Evolutionary conservation across 306 rosid genomes (phyloP).

Genomic region (Cicer yamashitae): DNA sequence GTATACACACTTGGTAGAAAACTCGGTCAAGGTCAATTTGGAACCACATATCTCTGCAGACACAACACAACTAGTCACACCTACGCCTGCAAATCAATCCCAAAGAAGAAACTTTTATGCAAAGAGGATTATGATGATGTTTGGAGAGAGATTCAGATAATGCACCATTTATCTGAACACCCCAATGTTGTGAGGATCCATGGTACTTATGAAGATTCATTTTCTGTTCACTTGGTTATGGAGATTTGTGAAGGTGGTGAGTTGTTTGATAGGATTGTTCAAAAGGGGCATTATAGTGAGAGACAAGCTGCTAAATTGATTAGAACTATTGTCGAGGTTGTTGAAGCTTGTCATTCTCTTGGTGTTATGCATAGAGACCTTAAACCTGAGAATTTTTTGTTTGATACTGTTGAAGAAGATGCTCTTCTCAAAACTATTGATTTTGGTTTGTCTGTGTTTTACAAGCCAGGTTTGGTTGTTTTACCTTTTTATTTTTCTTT

Average conservation of each 20-base stretch:
- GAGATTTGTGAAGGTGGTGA: slow-evolving; percentile 68
- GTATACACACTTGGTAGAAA: slow-evolving; percentile 53
- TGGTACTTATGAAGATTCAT: slow-evolving; percentile 56
- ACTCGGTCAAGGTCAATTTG: slow-evolving; percentile 66
- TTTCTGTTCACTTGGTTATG: slow-evolving; percentile 60
- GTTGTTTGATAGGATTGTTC: slow-evolving; percentile 59
- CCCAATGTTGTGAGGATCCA: slow-evolving; percentile 58
- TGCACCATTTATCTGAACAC: slow-evolving; percentile 63
- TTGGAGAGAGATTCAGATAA: slow-evolving; percentile 70
- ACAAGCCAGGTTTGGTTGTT: slow-evolving; percentile 57
- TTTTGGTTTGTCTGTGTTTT: slow-evolving; percentile 62
- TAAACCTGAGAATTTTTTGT: slow-evolving; percentile 66
- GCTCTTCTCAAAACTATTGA: slow-evolving; percentile 63
- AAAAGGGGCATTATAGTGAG: slow-evolving; percentile 62
- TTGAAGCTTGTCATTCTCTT: slow-evolving; percentile 62
- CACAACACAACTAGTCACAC: slow-evolving; percentile 51
- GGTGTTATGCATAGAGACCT: slow-evolving; percentile 68
- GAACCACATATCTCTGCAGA: slow-evolving; percentile 57
- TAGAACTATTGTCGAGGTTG: slow-evolving; percentile 59
- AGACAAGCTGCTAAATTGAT: slow-evolving; percentile 57
- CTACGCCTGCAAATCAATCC: slow-evolving; percentile 67
- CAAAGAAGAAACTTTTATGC: slow-evolving; percentile 53
- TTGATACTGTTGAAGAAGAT: slow-evolving; percentile 58
- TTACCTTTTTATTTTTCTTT: not conserved
- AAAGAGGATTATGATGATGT: slow-evolving; percentile 64